Evolutionary conservation across 352 stramenopile genomes (phyloP).

Genomic region (Hyaloperonospora brassicae): DNA sequence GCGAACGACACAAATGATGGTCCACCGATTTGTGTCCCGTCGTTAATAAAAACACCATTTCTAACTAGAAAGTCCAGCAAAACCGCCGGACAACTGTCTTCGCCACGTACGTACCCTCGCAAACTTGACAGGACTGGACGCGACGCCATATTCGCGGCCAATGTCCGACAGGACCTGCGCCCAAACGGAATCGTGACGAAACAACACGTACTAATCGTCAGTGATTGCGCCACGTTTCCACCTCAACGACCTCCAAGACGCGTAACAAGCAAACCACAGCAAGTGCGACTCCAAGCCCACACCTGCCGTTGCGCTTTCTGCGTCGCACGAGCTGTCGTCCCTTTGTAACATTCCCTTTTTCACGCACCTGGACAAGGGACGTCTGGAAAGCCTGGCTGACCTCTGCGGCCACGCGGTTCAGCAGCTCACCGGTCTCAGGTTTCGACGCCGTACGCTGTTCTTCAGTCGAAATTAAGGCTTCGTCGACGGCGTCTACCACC

Average conservation of each 20-base stretch:
- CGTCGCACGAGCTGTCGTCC: background rate
- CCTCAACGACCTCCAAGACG: constrained; percentile 9
- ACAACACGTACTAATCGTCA: constrained; percentile 24
- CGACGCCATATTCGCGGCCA: constrained; percentile 30
- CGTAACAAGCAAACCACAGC: constrained; percentile 2
- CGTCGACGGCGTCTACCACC: constrained; percentile 11
- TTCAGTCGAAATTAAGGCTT: constrained; percentile 10
- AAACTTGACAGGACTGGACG: constrained; percentile 16
- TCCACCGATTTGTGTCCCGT: constrained; percentile 14
- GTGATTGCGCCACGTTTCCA: constrained; percentile 19
- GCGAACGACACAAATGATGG: constrained; percentile 22
- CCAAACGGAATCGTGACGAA: constrained; percentile 4
- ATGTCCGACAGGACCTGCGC: constrained; percentile 33
- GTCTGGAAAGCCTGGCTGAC: constrained; percentile 34
- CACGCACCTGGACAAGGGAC: constrained; percentile 29
- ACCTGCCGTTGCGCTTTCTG: background rate
- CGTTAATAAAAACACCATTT: constrained; percentile 12
- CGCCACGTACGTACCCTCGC: constrained; percentile 28
- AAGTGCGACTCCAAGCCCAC: background rate
- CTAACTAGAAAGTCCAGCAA: constrained; percentile 21
- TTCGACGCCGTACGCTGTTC: constrained; percentile 13
- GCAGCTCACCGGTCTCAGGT: constrained; percentile 22
- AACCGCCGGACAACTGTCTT: constrained; percentile 3
- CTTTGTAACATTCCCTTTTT: background rate
- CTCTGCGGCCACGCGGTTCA: constrained; percentile 26